Conservation (phyloP, 208 protist species). For the Strigomonas culicis region DNA sequence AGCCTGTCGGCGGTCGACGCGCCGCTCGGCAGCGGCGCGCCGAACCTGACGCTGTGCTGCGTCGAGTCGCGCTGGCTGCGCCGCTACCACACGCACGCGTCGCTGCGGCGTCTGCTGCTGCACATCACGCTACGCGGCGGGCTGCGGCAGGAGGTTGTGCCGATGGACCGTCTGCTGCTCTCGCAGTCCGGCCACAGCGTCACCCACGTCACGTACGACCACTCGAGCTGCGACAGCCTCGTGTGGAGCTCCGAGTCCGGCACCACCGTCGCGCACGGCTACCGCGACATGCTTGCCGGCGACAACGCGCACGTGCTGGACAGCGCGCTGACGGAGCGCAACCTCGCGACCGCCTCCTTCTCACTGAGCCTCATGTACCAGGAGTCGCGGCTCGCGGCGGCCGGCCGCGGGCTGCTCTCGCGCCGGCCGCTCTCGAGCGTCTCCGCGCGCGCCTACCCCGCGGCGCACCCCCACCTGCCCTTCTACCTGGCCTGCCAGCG, state of each 20-base stretch:
- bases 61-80: slow-evolving; percentile 69
- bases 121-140: slow-evolving; percentile 23
- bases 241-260: slow-evolving; percentile 72
- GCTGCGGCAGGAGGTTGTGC: slow-evolving; percentile 4
- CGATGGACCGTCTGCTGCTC: slow-evolving; percentile 68
- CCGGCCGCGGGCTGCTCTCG: slow-evolving; percentile 11
- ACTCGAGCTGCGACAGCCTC: slow-evolving; percentile 72
- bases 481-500: slow-evolving; percentile 63
- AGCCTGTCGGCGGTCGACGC: neutral
- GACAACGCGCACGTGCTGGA: slow-evolving; percentile 68
- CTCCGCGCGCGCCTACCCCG: slow-evolving; percentile 17
- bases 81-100: slow-evolving; percentile 62
- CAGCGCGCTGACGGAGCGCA: slow-evolving; percentile 45
- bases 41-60: slow-evolving; percentile 20
- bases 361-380: slow-evolving; percentile 32
- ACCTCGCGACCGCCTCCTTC: slow-evolving; percentile 57
- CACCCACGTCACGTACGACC: slow-evolving; percentile 53
- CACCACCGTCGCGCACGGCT: slow-evolving; percentile 55
- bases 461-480: slow-evolving; percentile 75
- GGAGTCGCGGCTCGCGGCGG: slow-evolving; percentile 16
- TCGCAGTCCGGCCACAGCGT: slow-evolving; percentile 52
- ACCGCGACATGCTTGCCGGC: slow-evolving; percentile 71
- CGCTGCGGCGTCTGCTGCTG: slow-evolving; percentile 57
- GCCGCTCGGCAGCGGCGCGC: neutral
- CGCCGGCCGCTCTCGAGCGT: slow-evolving; percentile 10